These are phyloP conservation scores for Citrus cavaleriei DNA, from an alignment of 345 rosid genomes.

Conservation along the genomic window DNA sequence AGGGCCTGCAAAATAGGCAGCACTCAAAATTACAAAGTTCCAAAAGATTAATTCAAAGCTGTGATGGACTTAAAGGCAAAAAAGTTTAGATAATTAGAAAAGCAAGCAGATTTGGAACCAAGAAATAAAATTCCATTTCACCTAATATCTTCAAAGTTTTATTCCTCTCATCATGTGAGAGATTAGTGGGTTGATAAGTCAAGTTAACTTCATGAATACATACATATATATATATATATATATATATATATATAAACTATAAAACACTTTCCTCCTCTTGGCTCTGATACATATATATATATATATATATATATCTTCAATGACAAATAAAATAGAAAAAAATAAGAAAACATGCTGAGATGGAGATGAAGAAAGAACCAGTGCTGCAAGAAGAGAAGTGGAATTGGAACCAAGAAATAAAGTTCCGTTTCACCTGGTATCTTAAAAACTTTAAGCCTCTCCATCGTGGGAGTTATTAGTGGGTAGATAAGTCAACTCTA, in stretches of 20 bases:
- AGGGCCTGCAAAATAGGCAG: slow-evolving; percentile 42
- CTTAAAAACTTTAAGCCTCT: background rate
- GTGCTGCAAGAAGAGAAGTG: background rate
- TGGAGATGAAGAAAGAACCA: background rate
- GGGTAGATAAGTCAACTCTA: background rate
- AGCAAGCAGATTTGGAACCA: background rate
- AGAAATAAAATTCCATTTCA: background rate
- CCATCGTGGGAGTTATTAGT: background rate
- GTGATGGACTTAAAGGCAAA: background rate
- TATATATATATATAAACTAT: background rate
- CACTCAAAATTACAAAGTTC: background rate
- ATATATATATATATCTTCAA: background rate
- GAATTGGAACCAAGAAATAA: background rate
- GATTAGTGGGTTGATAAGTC: background rate
- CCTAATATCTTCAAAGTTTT: background rate
- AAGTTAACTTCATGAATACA: background rate
- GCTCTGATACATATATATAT: too few relatives aligned
- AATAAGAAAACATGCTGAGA: background rate
- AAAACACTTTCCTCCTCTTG: too few relatives aligned
- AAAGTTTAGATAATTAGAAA: background rate
- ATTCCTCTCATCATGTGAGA: background rate
- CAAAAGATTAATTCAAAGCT: background rate
- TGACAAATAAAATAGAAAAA: background rate
- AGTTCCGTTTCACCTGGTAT: background rate
- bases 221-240: background rate